These are phyloP conservation scores for Lachnum nothofagi DNA, from an alignment of 2,329 filamentous ascomycete species.

Conservation along the genomic window DNA sequence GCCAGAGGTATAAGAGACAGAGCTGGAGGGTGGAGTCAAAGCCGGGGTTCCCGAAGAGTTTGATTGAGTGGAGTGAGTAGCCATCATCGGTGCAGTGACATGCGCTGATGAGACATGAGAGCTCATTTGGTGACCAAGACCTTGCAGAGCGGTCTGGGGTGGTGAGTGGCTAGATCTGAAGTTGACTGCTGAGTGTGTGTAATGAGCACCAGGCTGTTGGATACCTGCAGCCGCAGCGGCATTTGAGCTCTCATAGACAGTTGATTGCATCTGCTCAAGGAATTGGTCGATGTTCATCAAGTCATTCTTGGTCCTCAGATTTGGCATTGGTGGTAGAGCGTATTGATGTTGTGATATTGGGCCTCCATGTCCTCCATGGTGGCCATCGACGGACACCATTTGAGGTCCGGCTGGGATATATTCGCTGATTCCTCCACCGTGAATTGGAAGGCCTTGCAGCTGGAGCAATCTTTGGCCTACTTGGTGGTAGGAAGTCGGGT, in stretches of 20 bases:
- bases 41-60: constrained; percentile 60
- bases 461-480: constrained; percentile 85
- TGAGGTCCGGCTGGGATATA: constrained; percentile 51
- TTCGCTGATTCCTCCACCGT: constrained; percentile 49
- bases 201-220: constrained; percentile 67
- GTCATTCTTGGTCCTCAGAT: constrained; percentile 87
- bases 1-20: constrained; percentile 70
- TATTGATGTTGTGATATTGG: constrained; percentile 71
- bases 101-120: constrained; percentile 35
- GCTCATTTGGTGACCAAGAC: constrained; percentile 21
- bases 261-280: constrained; percentile 91
- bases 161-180: constrained; percentile 55
- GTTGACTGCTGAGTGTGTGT: constrained; percentile 50
- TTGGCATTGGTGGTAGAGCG: constrained; percentile 81
- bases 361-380: constrained; percentile 35
- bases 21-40: constrained; percentile 69
- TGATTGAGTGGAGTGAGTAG: constrained; percentile 52
- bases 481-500: constrained; percentile 82
- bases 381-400: constrained; percentile 50
- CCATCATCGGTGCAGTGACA: constrained; percentile 55
- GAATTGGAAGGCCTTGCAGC: constrained; percentile 65
- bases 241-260: constrained; percentile 88
- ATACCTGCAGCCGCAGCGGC: constrained; percentile 74
- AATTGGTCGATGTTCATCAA: constrained; percentile 90
- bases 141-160: constrained; percentile 34